Conservation (phyloP, 768 basidiomycete genomes). For the Leccinum disarticulatum region DNA sequence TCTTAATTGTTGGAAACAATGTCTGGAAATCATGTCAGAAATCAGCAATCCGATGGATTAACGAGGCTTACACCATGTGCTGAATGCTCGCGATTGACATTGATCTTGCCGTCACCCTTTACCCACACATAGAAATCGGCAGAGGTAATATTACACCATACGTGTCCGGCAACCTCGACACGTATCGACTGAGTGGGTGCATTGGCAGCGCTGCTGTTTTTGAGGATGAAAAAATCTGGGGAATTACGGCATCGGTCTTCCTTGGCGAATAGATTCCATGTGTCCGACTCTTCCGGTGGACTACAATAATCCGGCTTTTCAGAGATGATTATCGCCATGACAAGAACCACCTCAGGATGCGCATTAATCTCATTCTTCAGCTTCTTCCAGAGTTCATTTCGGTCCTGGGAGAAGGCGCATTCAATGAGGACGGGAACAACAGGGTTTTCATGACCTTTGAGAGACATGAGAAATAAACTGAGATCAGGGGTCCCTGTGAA, state of each 20-base stretch:
- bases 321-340: not conserved
- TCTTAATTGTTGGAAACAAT: not conserved
- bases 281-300: not conserved
- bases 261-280: not conserved
- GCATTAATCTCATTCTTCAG: not conserved
- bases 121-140: not conserved
- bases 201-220: not conserved
- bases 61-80: not conserved
- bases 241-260: not conserved
- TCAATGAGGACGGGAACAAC: not conserved
- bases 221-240: not conserved
- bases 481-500: not conserved
- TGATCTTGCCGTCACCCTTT: not conserved
- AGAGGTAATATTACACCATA: not conserved
- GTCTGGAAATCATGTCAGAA: not conserved
- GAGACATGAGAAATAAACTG: not conserved
- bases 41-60: not conserved
- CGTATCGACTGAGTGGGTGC: not conserved
- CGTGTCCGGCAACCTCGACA: not conserved
- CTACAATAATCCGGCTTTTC: not conserved
- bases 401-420: conserved; percentile 4
- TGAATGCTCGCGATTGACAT: not conserved
- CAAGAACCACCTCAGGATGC: not conserved
- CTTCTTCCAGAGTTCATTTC: not conserved
- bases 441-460: not conserved